Conservation (phyloP, 2,329 filamentous ascomycete genomes). For the Trichoderma cornu-damae region DNA sequence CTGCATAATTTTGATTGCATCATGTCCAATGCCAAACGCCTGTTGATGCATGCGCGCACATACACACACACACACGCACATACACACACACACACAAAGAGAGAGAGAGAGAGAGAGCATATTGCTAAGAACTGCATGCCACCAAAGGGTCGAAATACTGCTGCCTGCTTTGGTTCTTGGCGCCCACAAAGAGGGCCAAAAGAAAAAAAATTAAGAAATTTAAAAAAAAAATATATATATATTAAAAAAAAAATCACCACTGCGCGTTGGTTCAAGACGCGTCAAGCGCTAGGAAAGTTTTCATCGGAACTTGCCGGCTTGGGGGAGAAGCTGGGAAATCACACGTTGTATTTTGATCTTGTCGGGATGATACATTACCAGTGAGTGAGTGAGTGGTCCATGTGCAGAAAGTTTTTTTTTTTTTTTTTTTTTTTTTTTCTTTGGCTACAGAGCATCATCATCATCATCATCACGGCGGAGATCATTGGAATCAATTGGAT, state of each 20-base stretch:
- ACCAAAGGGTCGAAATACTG: not conserved
- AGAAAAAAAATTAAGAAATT: no score
- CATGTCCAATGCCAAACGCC: not conserved
- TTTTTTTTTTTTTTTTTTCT: no score
- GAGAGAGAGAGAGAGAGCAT: not conserved
- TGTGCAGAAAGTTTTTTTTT: no score
- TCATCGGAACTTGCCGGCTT: constrained; percentile 14
- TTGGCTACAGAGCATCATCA: no score
- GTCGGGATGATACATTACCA: no score
- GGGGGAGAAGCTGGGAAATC: not conserved
- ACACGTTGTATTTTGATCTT: not conserved
- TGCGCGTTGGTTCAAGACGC: not conserved
- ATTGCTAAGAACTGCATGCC: not conserved
- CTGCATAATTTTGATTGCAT: not conserved
- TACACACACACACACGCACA: not conserved
- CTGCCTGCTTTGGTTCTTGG: not conserved
- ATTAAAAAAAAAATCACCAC: not conserved
- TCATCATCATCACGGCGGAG: no score
- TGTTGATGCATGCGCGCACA: not conserved
- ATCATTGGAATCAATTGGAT: no score
- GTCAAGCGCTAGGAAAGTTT: constrained; percentile 12
- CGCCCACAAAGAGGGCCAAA: not conserved
- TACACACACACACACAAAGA: no score
- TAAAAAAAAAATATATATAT: no score
- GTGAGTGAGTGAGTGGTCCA: no score